These are phyloP conservation scores for Decorospora gaudefroyi DNA, from an alignment of 2,329 filamentous ascomycete genomes.

Conservation along the genomic window DNA sequence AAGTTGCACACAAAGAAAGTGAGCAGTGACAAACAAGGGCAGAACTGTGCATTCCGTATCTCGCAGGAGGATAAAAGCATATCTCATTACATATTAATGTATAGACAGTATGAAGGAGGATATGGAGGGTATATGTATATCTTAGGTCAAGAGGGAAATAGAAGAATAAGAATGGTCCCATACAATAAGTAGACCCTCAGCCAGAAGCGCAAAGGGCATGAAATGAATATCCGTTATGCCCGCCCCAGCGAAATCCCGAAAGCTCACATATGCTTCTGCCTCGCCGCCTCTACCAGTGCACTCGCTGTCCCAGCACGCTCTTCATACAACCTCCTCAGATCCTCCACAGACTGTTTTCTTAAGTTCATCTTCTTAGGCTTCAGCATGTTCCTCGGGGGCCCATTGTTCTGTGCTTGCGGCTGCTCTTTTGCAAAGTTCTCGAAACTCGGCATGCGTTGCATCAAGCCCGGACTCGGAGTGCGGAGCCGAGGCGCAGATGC, in stretches of 20 bases:
- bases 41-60: no score
- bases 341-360: slow-evolving; percentile 54
- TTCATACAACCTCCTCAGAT: slow-evolving; percentile 55
- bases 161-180: no score
- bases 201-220: no score
- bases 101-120: no score
- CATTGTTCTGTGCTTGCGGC: slow-evolving; percentile 18
- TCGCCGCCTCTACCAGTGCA: slow-evolving; percentile 29
- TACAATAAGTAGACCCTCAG: no score
- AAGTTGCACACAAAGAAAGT: no score
- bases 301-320: slow-evolving; percentile 51
- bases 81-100: no score
- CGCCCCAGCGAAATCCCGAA: background rate
- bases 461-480: slow-evolving; percentile 49
- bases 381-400: slow-evolving; percentile 22
- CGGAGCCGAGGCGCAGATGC: slow-evolving; percentile 32
- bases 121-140: no score
- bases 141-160: no score
- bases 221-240: background rate
- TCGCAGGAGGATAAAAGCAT: no score
- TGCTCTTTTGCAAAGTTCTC: slow-evolving; percentile 32
- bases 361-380: slow-evolving; percentile 48
- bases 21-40: no score
- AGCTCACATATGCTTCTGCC: slow-evolving; percentile 6
- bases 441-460: slow-evolving; percentile 55